Conservation (phyloP, 192 early-diverging fungal species). For the Coemansia sp. region DNA sequence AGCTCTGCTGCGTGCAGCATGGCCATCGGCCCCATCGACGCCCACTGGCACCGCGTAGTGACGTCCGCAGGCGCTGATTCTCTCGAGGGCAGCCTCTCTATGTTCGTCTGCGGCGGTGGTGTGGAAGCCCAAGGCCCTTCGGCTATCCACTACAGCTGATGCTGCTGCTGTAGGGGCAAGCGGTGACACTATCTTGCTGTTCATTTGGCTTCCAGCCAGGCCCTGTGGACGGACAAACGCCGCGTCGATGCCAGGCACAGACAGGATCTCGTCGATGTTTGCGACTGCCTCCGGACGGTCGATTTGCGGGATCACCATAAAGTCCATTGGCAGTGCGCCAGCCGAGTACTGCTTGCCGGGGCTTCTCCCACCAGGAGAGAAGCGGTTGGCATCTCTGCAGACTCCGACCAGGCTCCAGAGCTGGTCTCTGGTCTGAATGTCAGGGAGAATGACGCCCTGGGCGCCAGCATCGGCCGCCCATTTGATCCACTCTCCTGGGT, state of each 20-base stretch:
- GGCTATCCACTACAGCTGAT: not conserved
- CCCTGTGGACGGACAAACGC: constrained; percentile 24
- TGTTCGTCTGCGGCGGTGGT: not conserved
- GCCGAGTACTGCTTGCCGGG: not conserved
- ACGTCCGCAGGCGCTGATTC: constrained; percentile 7
- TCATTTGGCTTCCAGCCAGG: not conserved
- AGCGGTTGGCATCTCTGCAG: constrained; percentile 8
- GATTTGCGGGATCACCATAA: constrained; percentile 45
- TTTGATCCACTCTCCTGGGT: constrained; percentile 30
- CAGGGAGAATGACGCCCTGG: constrained; percentile 39
- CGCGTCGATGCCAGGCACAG: constrained; percentile 44
- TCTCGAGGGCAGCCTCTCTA: constrained; percentile 9
- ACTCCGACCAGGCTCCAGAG: constrained; percentile 20
- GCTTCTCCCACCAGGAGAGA: not conserved
- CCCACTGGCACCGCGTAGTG: constrained; percentile 31
- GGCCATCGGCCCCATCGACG: constrained; percentile 23
- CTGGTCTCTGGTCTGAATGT: constrained; percentile 31
- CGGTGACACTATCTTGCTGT: not conserved
- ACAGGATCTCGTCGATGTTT: constrained; percentile 34
- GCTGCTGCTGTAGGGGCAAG: not conserved
- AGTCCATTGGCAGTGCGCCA: not conserved
- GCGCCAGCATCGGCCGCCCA: constrained; percentile 48
- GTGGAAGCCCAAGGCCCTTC: not conserved
- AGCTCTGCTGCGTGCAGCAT: constrained; percentile 16
- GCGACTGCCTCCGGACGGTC: constrained; percentile 25